Conservation (phyloP, 345 rosid genomes). For the Eucalyptus cloeziana region DNA sequence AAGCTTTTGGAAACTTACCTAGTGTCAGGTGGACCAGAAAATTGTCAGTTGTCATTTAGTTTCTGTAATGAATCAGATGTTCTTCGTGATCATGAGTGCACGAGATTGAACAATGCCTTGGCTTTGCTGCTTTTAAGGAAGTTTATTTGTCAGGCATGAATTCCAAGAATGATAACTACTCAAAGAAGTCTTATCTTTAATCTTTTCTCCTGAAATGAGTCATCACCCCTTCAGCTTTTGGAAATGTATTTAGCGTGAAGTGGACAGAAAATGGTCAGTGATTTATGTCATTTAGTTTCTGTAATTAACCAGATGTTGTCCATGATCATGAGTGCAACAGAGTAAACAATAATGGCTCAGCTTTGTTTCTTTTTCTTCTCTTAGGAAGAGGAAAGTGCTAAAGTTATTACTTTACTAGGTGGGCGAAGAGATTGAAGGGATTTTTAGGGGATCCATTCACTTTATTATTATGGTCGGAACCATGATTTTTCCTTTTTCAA, state of each 20-base stretch:
- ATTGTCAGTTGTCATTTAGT: not conserved
- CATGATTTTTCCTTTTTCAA: not conserved
- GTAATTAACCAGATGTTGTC: not conserved
- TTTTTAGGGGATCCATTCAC: not conserved
- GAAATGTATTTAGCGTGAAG: not conserved
- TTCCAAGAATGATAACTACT: not conserved
- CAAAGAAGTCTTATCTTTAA: not conserved
- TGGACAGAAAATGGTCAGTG: not conserved
- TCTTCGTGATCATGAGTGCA: not conserved
- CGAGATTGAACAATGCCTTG: not conserved
- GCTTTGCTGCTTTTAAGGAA: not conserved
- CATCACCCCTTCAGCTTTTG: not conserved
- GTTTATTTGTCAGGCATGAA: not conserved
- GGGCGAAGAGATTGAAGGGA: not conserved
- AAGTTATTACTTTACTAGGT: not conserved
- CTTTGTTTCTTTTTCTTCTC: not conserved
- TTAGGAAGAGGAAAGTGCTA: not conserved
- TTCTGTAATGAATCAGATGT: not conserved
- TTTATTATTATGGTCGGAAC: not conserved
- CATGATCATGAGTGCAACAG: not conserved
- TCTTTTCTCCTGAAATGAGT: not conserved
- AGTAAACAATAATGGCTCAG: not conserved
- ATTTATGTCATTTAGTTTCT: not conserved
- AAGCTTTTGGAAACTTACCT: not conserved
- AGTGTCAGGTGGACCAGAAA: not conserved